phyloP scores from a whole-genome alignment of 495 filamentous ascomycete genomes.

The Penicillium turbatum region DNA sequence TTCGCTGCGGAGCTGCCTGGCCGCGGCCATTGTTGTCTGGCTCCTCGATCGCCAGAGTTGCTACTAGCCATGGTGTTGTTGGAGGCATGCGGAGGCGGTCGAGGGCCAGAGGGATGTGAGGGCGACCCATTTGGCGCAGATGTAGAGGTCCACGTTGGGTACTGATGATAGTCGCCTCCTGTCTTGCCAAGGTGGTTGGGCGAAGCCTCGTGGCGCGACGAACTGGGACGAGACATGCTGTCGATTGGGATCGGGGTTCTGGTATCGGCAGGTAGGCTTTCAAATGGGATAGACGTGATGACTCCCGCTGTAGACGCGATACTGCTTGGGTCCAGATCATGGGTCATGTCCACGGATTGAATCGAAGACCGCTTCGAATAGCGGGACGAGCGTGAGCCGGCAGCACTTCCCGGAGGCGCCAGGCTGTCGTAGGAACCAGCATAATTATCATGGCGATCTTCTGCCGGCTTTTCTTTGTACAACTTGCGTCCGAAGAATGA shows the following conservation, averaged over 20 bases:
- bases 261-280: slow-evolving; percentile 61
- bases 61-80: slow-evolving; percentile 64
- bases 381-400: slow-evolving; percentile 70
- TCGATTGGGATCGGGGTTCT: slow-evolving; percentile 71
- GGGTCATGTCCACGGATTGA: slow-evolving; percentile 59
- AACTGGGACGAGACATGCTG: slow-evolving; percentile 66
- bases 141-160: slow-evolving; percentile 66
- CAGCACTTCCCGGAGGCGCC: slow-evolving; percentile 47
- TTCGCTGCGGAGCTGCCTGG: slow-evolving; percentile 52
- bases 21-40: slow-evolving; percentile 69
- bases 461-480: slow-evolving; percentile 66
- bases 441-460: slow-evolving; percentile 52
- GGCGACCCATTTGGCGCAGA: slow-evolving; percentile 40
- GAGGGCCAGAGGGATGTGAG: slow-evolving; percentile 60
- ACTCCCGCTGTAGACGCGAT: slow-evolving; percentile 77
- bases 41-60: slow-evolving; percentile 58
- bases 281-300: slow-evolving; percentile 87
- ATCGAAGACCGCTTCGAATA: slow-evolving; percentile 78
- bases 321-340: slow-evolving; percentile 46
- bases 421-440: slow-evolving; percentile 48
- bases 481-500: slow-evolving; percentile 79
- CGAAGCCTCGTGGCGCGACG: slow-evolving; percentile 64
- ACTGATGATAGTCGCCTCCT: slow-evolving; percentile 82
- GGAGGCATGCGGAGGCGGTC: slow-evolving; percentile 62
- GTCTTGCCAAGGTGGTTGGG: slow-evolving; percentile 78